Evolutionary conservation across 441 rosid genomes (phyloP).

Genomic region (Populus hybrid): DNA sequence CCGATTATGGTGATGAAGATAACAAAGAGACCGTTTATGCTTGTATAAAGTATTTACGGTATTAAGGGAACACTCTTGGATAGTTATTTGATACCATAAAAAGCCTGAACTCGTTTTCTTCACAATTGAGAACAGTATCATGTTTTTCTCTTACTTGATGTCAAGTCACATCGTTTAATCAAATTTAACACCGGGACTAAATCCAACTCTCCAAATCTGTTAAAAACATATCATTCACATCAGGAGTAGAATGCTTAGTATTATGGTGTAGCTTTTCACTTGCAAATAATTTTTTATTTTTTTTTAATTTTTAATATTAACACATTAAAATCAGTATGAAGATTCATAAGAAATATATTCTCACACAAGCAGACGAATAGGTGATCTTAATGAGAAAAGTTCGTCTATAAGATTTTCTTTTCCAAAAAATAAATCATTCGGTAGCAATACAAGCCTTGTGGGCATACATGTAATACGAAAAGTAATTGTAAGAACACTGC

Average conservation of each 20-base stretch:
- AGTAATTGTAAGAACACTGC: background rate
- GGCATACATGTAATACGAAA: background rate
- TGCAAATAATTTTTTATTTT: too few relatives aligned
- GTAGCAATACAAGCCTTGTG: background rate
- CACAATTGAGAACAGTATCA: too few relatives aligned
- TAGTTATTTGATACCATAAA: background rate
- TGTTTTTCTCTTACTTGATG: too few relatives aligned
- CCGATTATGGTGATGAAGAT: background rate
- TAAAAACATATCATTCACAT: too few relatives aligned
- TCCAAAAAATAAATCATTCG: background rate
- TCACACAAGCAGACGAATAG: background rate
- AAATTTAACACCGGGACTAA: background rate
- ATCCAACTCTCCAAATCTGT: background rate
- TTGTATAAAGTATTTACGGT: background rate
- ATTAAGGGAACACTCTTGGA: background rate
- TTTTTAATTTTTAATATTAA: too few relatives aligned
- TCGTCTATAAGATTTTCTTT: background rate
- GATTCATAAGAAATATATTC: background rate
- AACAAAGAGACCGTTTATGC: background rate
- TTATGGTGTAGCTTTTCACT: too few relatives aligned
- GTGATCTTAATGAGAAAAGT: background rate
- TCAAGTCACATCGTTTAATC: background rate
- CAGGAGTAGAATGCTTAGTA: too few relatives aligned
- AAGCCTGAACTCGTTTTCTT: background rate
- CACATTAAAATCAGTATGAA: too few relatives aligned